Base-by-base conservation (phyloP, 2,329 filamentous ascomycete species). In the Aureobasidium sp. region DNA sequence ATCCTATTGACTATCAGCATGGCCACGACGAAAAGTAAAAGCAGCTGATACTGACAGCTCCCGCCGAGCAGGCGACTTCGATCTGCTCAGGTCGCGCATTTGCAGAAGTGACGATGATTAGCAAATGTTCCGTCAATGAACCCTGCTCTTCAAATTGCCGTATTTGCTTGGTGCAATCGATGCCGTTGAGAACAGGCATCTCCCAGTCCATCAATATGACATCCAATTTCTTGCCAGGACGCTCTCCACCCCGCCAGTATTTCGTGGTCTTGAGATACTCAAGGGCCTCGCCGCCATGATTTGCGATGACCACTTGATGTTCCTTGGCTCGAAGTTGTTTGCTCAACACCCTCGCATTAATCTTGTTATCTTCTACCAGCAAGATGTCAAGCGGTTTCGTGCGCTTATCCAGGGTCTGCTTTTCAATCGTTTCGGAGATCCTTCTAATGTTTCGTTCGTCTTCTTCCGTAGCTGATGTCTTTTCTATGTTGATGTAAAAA, bases 131-230 rank as follows among this genome's bases (percentile, higher is more conserved):
- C 19, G 80, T 77, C 50, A 89, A 81, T 33, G 79, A 81, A n/a
- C 84, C 84, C 57, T 83, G 78, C 53, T 74, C 75, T 70, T 92
- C 87, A n/a, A 89, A 76, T 63, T 86, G 81, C 17, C 89, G 81
- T 57, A 93, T 90, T 64, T 78, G 82, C 48, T 81, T 79, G 9
- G 88, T 85, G 65, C 88, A 90, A 1, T 87, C 87, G 72, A 89
- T 82, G 39, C 89, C 89, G 68, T 92, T 87, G 88, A 91, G 91
- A 45, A 91, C 81, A 0, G 89, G 89, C 89, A 92, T 92, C 69
- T 91, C 88, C 56, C 91, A 79, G 70, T 92, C 89, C 88, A 92
- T 91, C 7, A 92, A 73, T 17, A 92, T 85, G 50, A 91, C 68
- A 39, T 49, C 47, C 9, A 64, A 15, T 3, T 47, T 22, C 14